Conservation (phyloP, 108 stramenopile species). For the Cyclotella baltica region DNA sequence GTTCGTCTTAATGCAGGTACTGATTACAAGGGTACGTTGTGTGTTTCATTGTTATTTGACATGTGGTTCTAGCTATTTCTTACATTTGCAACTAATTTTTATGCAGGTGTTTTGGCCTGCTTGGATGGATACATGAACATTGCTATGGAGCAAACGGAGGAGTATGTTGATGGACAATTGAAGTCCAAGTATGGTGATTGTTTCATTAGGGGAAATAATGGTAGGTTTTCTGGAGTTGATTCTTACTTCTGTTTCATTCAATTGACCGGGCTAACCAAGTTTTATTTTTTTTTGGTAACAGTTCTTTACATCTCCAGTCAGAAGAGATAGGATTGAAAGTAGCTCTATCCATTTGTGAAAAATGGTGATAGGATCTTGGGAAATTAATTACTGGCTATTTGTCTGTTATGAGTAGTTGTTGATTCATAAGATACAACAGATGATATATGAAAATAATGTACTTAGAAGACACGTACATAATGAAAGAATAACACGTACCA, state of each 20-base stretch:
- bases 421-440: no score
- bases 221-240: conserved; percentile 18
- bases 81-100: not conserved
- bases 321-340: conserved; percentile 44
- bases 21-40: conserved; percentile 87
- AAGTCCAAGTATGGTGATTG: conserved; percentile 99
- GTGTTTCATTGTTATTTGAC: not conserved
- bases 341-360: no score
- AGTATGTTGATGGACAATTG: conserved; percentile 97
- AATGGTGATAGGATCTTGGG: no score
- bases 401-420: no score
- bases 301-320: conserved; percentile 82
- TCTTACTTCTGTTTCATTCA: conserved; percentile 1
- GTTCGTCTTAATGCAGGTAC: conserved; percentile 98
- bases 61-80: not conserved
- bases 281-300: conserved; percentile 7
- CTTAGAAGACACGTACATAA: no score
- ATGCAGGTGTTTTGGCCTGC: conserved; percentile 92
- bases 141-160: conserved; percentile 99
- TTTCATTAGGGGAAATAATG: conserved; percentile 99
- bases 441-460: no score
- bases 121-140: conserved; percentile 99
- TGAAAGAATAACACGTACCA: no score
- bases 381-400: no score
- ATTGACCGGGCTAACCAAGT: not conserved